phyloP scores from a whole-genome alignment of 805 yeast genomes.

The Zygosaccharomyces rouxii region DNA sequence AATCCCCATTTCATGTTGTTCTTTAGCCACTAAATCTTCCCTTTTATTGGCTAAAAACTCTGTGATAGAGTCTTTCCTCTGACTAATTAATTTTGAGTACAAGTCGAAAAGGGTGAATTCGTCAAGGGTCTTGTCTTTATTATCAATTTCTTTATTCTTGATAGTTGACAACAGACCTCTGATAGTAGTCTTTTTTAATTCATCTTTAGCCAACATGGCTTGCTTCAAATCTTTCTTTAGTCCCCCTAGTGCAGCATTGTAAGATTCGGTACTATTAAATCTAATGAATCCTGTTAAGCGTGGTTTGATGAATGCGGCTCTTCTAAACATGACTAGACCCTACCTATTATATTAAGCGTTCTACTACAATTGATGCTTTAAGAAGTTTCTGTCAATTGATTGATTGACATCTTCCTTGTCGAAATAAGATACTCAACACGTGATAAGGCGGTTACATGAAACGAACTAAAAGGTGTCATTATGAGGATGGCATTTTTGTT shows the following conservation, averaged over 20 bases:
- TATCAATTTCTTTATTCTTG: slow-evolving; percentile 43
- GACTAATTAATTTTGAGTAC: slow-evolving; percentile 43
- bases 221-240: slow-evolving; percentile 43
- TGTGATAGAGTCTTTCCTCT: slow-evolving; percentile 46
- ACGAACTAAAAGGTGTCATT: not conserved
- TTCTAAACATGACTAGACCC: not conserved
- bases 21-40: slow-evolving; percentile 51
- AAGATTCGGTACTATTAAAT: slow-evolving; percentile 36
- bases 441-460: not conserved
- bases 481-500: not conserved
- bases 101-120: slow-evolving; percentile 38
- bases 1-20: slow-evolving; percentile 42
- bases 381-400: not conserved
- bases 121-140: slow-evolving; percentile 32
- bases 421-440: not conserved
- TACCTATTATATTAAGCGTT: not conserved
- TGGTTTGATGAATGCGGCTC: not conserved
- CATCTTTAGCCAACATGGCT: slow-evolving; percentile 47
- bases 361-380: no score
- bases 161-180: slow-evolving; percentile 41
- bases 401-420: not conserved
- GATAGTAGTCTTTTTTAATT: slow-evolving; percentile 41
- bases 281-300: slow-evolving; percentile 17
- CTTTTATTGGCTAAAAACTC: slow-evolving; percentile 46
- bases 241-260: slow-evolving; percentile 30